These are phyloP conservation scores for Botryotinia globosa DNA, from an alignment of 2,329 filamentous ascomycete genomes.

Conservation along the genomic window DNA sequence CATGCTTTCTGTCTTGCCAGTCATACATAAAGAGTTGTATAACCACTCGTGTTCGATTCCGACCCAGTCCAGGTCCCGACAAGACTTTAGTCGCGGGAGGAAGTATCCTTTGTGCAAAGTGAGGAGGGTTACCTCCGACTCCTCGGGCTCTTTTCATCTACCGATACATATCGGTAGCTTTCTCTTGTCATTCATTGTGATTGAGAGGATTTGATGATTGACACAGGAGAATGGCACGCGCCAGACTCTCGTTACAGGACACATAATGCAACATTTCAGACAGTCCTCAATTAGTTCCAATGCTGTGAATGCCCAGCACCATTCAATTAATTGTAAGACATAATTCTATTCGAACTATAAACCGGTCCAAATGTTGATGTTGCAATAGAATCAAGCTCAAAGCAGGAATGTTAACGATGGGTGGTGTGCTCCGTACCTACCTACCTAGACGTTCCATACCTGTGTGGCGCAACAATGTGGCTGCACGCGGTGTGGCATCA, in stretches of 20 bases:
- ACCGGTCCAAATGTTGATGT: background rate
- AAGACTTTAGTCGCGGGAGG: background rate
- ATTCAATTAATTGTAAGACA: background rate
- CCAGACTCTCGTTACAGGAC: background rate
- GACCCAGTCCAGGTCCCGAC: conserved; percentile 5
- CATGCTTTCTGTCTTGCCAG: background rate
- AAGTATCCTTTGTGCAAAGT: background rate
- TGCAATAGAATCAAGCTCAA: background rate
- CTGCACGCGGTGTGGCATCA: background rate
- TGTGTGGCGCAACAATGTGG: background rate
- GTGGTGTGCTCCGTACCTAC: background rate
- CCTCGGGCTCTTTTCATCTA: conserved; percentile 4
- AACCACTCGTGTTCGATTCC: conserved; percentile 9
- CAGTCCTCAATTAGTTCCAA: background rate
- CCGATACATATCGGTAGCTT: background rate
- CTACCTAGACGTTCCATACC: background rate
- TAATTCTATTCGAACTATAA: background rate
- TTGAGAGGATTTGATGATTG: background rate
- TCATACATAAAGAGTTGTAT: conserved; percentile 3
- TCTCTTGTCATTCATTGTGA: background rate
- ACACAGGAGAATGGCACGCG: background rate
- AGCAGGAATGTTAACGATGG: background rate
- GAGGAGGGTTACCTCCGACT: background rate
- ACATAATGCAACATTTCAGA: background rate
- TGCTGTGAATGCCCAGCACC: background rate